A percentile compares a stretch with the other conserved stretches of the same genome.
Evolutionary conservation across 306 rosid species (phyloP).

Genomic region (Datisca glomerata): DNA sequence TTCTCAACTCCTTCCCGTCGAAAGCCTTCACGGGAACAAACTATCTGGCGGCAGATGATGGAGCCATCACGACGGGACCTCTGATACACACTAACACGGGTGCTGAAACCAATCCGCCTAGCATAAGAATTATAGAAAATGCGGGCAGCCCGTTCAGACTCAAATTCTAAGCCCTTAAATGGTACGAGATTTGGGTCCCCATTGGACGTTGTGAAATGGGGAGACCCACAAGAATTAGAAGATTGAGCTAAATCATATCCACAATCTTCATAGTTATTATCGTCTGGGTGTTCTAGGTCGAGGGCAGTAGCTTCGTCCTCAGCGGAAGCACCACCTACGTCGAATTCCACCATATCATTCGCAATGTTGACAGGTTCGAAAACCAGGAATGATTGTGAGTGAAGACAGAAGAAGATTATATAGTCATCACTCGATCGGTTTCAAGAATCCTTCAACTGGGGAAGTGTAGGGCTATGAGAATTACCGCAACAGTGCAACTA

Average conservation of each 20-base stretch:
- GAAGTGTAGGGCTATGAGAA: no score
- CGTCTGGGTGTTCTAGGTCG: constrained; percentile 6
- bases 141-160: constrained; percentile 31
- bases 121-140: constrained; percentile 34
- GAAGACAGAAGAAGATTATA: no score
- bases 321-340: constrained; percentile 11
- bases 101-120: constrained; percentile 22
- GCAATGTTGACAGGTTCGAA: constrained; percentile 14
- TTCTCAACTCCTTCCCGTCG: constrained; percentile 19
- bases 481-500: no score
- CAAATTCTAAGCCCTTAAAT: constrained; percentile 30
- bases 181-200: constrained; percentile 28
- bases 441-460: no score
- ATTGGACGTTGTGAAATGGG: neutral
- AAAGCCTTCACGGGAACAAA: constrained; percentile 30
- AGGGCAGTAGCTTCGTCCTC: constrained; percentile 11
- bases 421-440: no score
- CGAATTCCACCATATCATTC: constrained; percentile 15
- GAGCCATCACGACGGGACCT: constrained; percentile 28
- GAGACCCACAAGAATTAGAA: no score
- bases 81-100: constrained; percentile 32
- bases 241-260: constrained; percentile 3
- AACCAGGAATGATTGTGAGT: constrained; percentile 17
- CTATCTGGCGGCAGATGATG: constrained; percentile 31
- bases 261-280: constrained; percentile 8